phyloP scores from a whole-genome alignment of 768 basidiomycete genomes.

The Leccinum uliginosum region DNA sequence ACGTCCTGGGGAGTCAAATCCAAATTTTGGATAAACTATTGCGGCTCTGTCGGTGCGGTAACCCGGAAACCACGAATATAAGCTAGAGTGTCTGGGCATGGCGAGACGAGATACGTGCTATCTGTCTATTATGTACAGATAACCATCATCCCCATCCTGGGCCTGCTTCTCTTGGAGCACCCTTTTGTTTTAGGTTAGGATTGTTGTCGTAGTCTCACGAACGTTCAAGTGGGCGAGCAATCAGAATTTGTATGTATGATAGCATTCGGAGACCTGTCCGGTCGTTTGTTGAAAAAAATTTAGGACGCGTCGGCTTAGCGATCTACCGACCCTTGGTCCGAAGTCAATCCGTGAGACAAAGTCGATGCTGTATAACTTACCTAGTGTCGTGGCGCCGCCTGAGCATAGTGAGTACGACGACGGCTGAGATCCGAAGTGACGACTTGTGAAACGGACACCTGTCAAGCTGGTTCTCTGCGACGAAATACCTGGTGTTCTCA shows the following conservation, averaged over 20 bases:
- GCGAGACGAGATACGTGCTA: background rate
- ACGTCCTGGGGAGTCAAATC: background rate
- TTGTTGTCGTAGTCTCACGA: background rate
- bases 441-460: conserved; percentile 9
- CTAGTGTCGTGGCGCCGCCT: background rate
- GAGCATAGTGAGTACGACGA: background rate
- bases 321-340: background rate
- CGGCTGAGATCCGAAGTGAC: background rate
- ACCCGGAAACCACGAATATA: background rate
- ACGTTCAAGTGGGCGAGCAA: background rate
- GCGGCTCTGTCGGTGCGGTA: background rate
- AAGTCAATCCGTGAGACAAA: background rate
- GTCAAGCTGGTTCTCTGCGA: background rate
- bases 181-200: background rate
- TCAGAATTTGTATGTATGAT: background rate
- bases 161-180: background rate
- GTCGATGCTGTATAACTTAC: background rate
- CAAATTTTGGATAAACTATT: background rate
- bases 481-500: background rate
- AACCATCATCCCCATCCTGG: background rate
- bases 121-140: background rate
- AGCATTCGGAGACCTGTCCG: background rate
- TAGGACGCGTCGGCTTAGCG: background rate
- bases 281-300: background rate
- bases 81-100: background rate